Evolutionary conservation across 208 protist species (phyloP), one percentile per base, ranked within the genome.

Genomic region (Trypanosoma rangeli): DNA sequence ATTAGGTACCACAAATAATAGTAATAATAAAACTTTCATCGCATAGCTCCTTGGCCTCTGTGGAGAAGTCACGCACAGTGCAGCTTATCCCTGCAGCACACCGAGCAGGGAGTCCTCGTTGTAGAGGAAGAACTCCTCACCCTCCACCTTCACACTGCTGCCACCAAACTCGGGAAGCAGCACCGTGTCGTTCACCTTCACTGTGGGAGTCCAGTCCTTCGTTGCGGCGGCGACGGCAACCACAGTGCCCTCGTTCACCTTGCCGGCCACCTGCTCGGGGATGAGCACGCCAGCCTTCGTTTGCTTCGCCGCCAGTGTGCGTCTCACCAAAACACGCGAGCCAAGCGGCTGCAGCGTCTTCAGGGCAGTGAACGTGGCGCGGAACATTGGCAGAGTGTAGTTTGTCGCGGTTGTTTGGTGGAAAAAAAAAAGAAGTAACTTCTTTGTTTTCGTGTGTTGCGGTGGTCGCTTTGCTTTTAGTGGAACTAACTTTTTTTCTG

Each of bases 281-380:
- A 97, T 97, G 59, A 97, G 89, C 68, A 97, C 85, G 60, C 93
- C 93, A n/a, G 93, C 89, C 89, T 94, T 92, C 55, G 92, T 97
- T 82, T 95, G 86, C 84, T 92, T 94, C 59, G 88, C 89, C n/a
- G 92, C 82, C 80, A 90, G 76, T 33, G 76, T 89, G 78, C 92
- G 87, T 77, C 82, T 87, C 77, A 97, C 84, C 73, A 97, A 83
- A 74, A 97, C 92, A 70, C 90, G 92, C 82, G 92, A 73, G 79
- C 90, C 90, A 53, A 97, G 85, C 58, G 92, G 92, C 82, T 92
- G 83, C 63, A 97, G 88, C 85, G 84, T 94, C 89, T 93, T 94
- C 71, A 93, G 83, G 12, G 74, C 79, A 56, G 82, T 73, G 48
- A 64, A 65, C 24, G 88, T 94, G 60, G 84, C 80, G 68, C 90